Evolutionary conservation across 2,329 filamentous ascomycete species (phyloP).

Genomic region (Pseudogymnoascus pannorum): DNA sequence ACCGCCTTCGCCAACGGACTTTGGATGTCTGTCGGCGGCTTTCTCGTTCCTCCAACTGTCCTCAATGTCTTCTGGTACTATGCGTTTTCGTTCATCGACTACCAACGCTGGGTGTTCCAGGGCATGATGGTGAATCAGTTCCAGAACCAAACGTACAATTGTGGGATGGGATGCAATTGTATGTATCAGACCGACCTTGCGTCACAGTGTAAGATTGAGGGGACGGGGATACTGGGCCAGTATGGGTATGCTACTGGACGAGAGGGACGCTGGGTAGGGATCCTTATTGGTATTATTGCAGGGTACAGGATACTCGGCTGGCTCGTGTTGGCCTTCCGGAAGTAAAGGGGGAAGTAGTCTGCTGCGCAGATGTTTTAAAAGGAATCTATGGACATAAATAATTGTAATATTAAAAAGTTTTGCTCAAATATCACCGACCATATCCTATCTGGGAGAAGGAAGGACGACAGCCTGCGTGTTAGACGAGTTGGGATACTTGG

Average conservation of each 20-base stretch:
- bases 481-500: too few species aligned
- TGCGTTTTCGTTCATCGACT: slow-evolving; percentile 83
- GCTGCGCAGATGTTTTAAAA: not conserved
- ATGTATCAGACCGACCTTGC: slow-evolving; percentile 61
- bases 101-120: slow-evolving; percentile 75
- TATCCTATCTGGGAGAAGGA: too few species aligned
- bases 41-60: slow-evolving; percentile 64
- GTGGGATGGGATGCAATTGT: slow-evolving; percentile 45
- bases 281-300: slow-evolving; percentile 67
- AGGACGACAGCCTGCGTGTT: too few species aligned
- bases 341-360: slow-evolving; percentile 14
- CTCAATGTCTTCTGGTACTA: slow-evolving; percentile 83
- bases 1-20: slow-evolving; percentile 82
- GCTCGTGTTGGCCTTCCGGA: slow-evolving; percentile 43
- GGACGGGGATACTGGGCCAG: slow-evolving; percentile 58
- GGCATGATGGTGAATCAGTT: slow-evolving; percentile 95
- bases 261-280: slow-evolving; percentile 65
- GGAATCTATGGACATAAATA: not conserved
- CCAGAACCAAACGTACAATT: slow-evolving; percentile 53
- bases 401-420: not conserved
- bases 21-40: slow-evolving; percentile 83
- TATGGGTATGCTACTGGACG: slow-evolving; percentile 62
- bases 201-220: slow-evolving; percentile 60
- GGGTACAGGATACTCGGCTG: slow-evolving; percentile 66
- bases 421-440: too few species aligned